Percentiles rank a stretch among this genome's conserved stretches.
Conservation (phyloP, 805 yeast genomes). For the Ogataea kodamae region DNA sequence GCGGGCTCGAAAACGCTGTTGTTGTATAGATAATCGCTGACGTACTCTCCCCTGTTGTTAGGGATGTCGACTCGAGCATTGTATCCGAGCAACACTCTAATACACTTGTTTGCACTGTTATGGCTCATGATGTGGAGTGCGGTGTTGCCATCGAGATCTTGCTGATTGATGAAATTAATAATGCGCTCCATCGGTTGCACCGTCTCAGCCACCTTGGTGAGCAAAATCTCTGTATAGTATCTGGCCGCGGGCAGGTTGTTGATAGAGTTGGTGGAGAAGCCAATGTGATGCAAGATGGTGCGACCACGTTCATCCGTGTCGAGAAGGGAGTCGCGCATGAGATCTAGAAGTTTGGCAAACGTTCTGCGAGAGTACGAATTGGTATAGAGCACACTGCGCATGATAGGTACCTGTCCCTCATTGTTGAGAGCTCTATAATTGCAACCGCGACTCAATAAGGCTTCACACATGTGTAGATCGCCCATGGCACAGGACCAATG, state of each 20-base stretch:
- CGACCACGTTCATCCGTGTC: conserved; percentile 70
- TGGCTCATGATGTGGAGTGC: conserved; percentile 50
- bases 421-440: conserved; percentile 56
- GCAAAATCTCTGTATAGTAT: conserved; percentile 73
- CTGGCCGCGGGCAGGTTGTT: conserved; percentile 74
- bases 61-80: conserved; percentile 52
- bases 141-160: conserved; percentile 56
- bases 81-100: conserved; percentile 42
- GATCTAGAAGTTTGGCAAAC: conserved; percentile 73
- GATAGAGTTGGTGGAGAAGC: conserved; percentile 61
- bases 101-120: conserved; percentile 43
- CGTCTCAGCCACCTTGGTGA: conserved; percentile 65
- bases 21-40: conserved; percentile 36
- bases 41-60: conserved; percentile 43
- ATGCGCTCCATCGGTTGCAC: conserved; percentile 59
- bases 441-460: conserved; percentile 74
- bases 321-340: conserved; percentile 72
- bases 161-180: conserved; percentile 52
- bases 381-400: conserved; percentile 81
- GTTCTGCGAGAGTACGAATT: conserved; percentile 80
- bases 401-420: conserved; percentile 82
- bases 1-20: conserved; percentile 20
- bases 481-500: conserved; percentile 99
- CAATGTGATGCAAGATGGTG: conserved; percentile 84
- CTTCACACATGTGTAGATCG: conserved; percentile 68